Base-by-base conservation (phyloP, 164 flowering plant species). In the Nelumbo lutea region DNA sequence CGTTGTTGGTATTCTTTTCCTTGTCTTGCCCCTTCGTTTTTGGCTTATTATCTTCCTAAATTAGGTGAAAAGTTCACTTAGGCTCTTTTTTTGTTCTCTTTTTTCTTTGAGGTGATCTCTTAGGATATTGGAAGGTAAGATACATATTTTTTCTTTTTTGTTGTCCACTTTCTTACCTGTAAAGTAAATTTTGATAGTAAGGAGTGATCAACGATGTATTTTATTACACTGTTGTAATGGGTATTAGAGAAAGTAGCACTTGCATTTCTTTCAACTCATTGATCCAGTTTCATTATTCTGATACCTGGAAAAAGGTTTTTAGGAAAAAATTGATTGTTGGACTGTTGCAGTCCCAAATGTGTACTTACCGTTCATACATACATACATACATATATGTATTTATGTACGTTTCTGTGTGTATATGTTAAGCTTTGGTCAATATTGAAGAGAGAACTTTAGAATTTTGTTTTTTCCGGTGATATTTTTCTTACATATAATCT, bases 181-280 rank as follows among this genome's bases (percentile, higher is more conserved):
- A 83, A 82, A 83, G 79, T 83, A 74, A 82, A 70, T 80, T 80
- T 84, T 83, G 81, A 79, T 75, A 77, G 81, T 76, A 65, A 60
- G 76, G 75, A 65, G 71, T 57, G 62, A 68, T 79, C 27, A 27
- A 27, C 27, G 27, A 27, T 27, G 27, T 27, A 27, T 27, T 27
- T 78, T 70, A 73, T 64, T 64, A 45, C 45, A 74, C 52, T 81
- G 85, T 83, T 84, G 88, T 83, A 80, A 74, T 74, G 77, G 83
- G 73, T 76, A 64, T 72, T 77, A 70, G 72, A 42, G 59, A 50
- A 27, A 65, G 44, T 64, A 63, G 68, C 62, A 68, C 61, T 64
- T 50, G 27, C 67, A 65, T 65, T 64, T 51, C 10, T 58, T 60
- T 42, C 68, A 46, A 46, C 5, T 46, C 27, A 27, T 27, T 27